Conservation (phyloP, 176 grass and related monocot genomes). For the Aechmea fasciata region DNA sequence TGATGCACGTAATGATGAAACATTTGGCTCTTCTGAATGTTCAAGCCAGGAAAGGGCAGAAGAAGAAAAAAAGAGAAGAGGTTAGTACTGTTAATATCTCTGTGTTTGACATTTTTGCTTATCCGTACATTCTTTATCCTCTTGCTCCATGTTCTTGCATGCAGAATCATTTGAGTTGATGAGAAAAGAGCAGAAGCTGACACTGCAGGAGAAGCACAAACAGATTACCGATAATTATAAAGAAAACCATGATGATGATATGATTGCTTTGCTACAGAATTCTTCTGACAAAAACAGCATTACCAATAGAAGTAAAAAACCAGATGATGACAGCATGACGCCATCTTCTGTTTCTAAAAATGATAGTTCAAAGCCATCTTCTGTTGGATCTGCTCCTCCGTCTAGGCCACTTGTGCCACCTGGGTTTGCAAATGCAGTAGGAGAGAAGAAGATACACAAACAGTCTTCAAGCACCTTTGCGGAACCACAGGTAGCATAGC, state of each 20-base stretch:
- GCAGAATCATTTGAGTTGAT: conserved; percentile 95
- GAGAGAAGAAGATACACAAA: conserved; percentile 28
- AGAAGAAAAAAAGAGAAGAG: conserved; percentile 84
- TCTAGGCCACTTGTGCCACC: conserved; percentile 38
- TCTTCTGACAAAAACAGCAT: conserved; percentile 29
- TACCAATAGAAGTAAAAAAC: conserved; percentile 39
- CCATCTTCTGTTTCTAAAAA: conserved; percentile 32
- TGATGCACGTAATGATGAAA: conserved; percentile 87
- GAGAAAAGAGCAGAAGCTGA: conserved; percentile 95
- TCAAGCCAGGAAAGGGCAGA: conserved; percentile 75
- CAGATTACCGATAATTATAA: conserved; percentile 26
- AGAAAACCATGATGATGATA: conserved; percentile 42
- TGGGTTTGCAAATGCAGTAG: conserved; percentile 33
- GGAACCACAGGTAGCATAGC: conserved; percentile 30
- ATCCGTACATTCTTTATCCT: conserved; percentile 7
- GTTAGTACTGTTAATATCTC: conserved; percentile 26
- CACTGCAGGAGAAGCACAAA: conserved; percentile 70
- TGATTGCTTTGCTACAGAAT: conserved; percentile 52
- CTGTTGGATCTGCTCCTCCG: conserved; percentile 17
- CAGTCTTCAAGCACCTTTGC: conserved; percentile 21
- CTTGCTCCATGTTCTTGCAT: conserved; percentile 16
- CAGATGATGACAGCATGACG: conserved; percentile 21
- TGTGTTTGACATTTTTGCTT: conserved; percentile 1
- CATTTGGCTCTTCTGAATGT: conserved; percentile 69
- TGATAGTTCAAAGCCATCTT: conserved; percentile 30